phyloP scores from a whole-genome alignment of 306 rosid species.

The Parietaria judaica region DNA sequence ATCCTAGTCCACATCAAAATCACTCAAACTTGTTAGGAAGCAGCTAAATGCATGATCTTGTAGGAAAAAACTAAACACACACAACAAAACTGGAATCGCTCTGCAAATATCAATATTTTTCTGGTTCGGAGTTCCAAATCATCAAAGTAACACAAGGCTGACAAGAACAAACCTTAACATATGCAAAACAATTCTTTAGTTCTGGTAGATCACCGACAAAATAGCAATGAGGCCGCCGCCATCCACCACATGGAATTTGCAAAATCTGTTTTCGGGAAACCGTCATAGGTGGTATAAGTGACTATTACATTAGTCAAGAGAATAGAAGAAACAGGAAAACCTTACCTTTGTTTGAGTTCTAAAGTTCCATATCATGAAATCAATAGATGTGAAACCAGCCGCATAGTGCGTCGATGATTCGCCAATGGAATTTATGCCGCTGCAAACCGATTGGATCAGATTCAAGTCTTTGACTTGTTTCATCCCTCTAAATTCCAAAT shows the following conservation, averaged over 20 bases:
- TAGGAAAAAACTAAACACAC: not conserved
- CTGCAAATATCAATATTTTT: not conserved
- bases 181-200: slow-evolving; percentile 77
- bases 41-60: not conserved
- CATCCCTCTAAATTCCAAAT: slow-evolving; percentile 86
- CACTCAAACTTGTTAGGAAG: not conserved
- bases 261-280: slow-evolving; percentile 49
- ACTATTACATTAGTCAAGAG: slow-evolving; percentile 5
- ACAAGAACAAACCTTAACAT: slow-evolving; percentile 61
- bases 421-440: slow-evolving; percentile 27
- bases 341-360: slow-evolving; percentile 70
- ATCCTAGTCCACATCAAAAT: slow-evolving; percentile 42
- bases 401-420: slow-evolving; percentile 48
- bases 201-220: slow-evolving; percentile 85
- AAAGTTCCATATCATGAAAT: slow-evolving; percentile 78
- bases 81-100: too few relatives aligned
- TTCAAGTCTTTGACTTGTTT: slow-evolving; percentile 85
- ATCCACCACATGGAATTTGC: slow-evolving; percentile 88
- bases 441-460: slow-evolving; percentile 54
- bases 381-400: slow-evolving; percentile 86
- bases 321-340: slow-evolving; percentile 11
- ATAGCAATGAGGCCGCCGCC: slow-evolving; percentile 93
- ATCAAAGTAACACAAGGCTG: slow-evolving; percentile 4
- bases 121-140: not conserved
- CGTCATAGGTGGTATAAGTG: slow-evolving; percentile 1